Conservation (phyloP, 352 stramenopile genomes). For the Halophytophthora batemanensis region DNA sequence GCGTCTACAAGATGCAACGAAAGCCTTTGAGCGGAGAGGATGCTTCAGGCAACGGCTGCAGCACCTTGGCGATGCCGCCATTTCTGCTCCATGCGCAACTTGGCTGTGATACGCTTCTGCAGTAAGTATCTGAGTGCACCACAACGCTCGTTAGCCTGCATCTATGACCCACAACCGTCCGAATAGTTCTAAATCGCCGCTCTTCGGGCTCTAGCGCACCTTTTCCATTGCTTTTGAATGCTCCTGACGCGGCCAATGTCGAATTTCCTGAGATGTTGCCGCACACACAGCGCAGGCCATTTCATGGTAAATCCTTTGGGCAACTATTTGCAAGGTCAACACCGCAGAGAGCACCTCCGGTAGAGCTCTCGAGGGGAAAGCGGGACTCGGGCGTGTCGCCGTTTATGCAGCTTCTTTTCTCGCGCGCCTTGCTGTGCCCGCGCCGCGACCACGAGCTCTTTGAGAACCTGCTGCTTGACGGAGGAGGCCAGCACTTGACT, state of each 20-base stretch:
- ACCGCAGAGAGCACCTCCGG: constrained; percentile 18
- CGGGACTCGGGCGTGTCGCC: background rate
- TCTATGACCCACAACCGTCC: background rate
- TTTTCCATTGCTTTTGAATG: constrained; percentile 18
- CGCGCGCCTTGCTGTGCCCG: background rate
- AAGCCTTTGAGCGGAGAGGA: no score
- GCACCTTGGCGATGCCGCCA: constrained; percentile 32
- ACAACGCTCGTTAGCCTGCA: no score
- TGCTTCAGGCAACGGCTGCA: no score
- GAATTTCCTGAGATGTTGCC: no score
- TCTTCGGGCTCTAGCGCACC: background rate
- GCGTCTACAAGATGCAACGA: background rate
- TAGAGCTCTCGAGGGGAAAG: constrained; percentile 32
- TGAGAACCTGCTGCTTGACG: constrained; percentile 32
- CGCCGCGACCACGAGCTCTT: constrained; percentile 25
- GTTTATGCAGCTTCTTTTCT: background rate
- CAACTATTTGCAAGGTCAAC: background rate
- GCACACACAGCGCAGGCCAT: no score
- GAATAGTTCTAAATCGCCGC: no score
- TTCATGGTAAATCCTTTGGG: no score
- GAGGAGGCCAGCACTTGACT: constrained; percentile 38
- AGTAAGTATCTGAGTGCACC: constrained; percentile 7
- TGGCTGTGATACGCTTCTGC: constrained; percentile 11
- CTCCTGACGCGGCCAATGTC: constrained; percentile 10
- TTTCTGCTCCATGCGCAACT: constrained; percentile 23